A percentile compares a stretch with the other conserved stretches of the same genome.
phyloP scores from a whole-genome alignment of 1,284 basidiomycete species.

The Malassezia brasiliensis region DNA sequence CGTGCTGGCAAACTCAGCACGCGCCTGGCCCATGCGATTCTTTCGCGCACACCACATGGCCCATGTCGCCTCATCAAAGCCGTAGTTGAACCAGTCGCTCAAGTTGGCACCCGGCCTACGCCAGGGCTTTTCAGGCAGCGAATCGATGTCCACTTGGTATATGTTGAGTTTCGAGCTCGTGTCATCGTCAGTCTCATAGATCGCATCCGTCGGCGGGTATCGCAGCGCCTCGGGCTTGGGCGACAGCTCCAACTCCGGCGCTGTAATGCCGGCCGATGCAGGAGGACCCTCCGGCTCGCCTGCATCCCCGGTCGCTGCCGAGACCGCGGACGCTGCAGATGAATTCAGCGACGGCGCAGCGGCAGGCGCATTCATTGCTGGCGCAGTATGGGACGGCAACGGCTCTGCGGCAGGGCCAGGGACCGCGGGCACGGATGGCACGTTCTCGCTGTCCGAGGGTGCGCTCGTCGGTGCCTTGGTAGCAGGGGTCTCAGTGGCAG shows the following conservation, averaged over 20 bases:
- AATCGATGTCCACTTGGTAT: constrained; percentile 73
- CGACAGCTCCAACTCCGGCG: constrained; percentile 28
- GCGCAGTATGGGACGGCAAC: background rate
- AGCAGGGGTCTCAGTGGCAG: constrained; percentile 13
- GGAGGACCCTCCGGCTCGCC: constrained; percentile 29
- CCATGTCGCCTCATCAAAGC: constrained; percentile 94
- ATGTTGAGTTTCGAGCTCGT: constrained; percentile 66
- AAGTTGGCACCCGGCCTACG: constrained; percentile 81
- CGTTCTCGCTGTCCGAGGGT: background rate
- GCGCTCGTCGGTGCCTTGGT: constrained; percentile 5
- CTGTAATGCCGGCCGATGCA: constrained; percentile 33
- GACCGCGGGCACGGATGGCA: background rate
- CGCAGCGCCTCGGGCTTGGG: constrained; percentile 26
- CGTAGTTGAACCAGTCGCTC: constrained; percentile 98
- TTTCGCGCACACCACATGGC: constrained; percentile 79
- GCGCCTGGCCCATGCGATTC: constrained; percentile 67
- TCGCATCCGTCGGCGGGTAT: constrained; percentile 37
- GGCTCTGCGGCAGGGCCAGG: background rate
- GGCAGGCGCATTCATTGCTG: background rate
- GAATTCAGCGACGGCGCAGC: background rate
- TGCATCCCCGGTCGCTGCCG: no score
- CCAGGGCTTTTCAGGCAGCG: constrained; percentile 76
- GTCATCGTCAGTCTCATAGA: constrained; percentile 42
- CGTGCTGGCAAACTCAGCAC: constrained; percentile 51
- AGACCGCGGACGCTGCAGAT: no score